phyloP scores from a whole-genome alignment of 176 grass and related monocot genomes.

The Alloteropsis semialata region DNA sequence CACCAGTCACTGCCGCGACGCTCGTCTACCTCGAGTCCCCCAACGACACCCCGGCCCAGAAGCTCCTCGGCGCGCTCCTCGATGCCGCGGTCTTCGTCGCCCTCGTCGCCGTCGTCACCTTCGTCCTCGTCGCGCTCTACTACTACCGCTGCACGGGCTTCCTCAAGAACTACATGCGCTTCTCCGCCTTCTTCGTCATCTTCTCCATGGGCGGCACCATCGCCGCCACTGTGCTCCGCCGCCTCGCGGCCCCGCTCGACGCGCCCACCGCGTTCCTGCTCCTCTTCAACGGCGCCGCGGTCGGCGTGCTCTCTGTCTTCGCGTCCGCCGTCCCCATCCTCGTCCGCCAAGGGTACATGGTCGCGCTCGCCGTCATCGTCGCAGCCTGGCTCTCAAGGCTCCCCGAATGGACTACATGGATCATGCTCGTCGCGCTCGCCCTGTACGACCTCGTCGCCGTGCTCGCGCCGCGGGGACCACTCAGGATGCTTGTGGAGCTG shows the following conservation, averaged over 20 bases:
- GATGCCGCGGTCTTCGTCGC: constrained; percentile 84
- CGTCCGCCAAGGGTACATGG: constrained; percentile 90
- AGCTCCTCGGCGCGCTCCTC: constrained; percentile 78
- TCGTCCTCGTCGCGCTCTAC: constrained; percentile 84
- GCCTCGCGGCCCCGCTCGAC: constrained; percentile 60
- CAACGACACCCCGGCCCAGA: constrained; percentile 59
- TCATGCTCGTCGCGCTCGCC: constrained; percentile 82
- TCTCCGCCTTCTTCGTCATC: constrained; percentile 96
- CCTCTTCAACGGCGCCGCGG: constrained; percentile 69
- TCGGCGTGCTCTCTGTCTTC: constrained; percentile 84
- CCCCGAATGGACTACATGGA: constrained; percentile 97
- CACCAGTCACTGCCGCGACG: constrained; percentile 68
- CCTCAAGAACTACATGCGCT: constrained; percentile 96
- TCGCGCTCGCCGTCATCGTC: constrained; percentile 80
- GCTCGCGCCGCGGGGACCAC: constrained; percentile 72
- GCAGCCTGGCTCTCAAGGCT: constrained; percentile 85
- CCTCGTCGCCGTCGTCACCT: constrained; percentile 71
- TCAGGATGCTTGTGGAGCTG: constrained; percentile 89
- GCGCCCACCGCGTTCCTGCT: constrained; percentile 63
- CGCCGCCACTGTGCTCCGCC: constrained; percentile 55
- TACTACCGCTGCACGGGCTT: constrained; percentile 95
- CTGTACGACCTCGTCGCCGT: constrained; percentile 87
- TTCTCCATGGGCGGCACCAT: constrained; percentile 91
- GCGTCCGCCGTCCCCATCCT: constrained; percentile 71
- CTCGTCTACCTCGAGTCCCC: constrained; percentile 78